Base-by-base conservation (phyloP, 1,284 basidiomycete genomes). In the Calocybe gambosa region DNA sequence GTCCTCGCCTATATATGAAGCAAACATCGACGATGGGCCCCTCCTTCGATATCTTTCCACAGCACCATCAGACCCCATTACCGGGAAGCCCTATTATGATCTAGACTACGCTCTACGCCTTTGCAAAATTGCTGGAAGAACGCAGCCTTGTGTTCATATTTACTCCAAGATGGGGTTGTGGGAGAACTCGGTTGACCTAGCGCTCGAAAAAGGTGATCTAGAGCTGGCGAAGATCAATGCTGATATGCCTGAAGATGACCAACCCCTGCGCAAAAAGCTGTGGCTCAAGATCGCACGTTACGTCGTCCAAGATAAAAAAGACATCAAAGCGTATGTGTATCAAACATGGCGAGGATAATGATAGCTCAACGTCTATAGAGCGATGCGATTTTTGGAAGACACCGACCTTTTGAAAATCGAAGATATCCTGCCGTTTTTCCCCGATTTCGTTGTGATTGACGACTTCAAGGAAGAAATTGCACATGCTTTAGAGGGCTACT, bases 401-500 rank as follows among this genome's bases (percentile, higher is more conserved):
- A 96, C 95, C 0, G 87, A 93, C 58, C 69, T 98, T 21, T 81
- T 99, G 60, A 95, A 97, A 67, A 95, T 99, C 54, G 96, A 99
- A 64, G 96, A 99, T 62, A 95, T 99, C 45, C 70, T 99, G 19
- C 96, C 96, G 2, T 99, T 98, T 82, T 99, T 99, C 82, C 95
- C 96, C 1, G 95, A 99, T 68, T 99, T 99, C 65, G 93, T 95
- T 10, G 92, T 99, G 53, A 98, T 99, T 57, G 96, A 99, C 64
- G 94, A 98, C 62, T 99, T 99, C 78, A 99, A 99, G 66, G 90
- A 95, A 57, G 94, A 99, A 68, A 99, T 99, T 55, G 96, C 95
- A 53, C 84, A 85, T 48, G 96, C 96, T 0, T 72, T 99, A 50
- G 96, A 99, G 63, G 86, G 88, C 3, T 99, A 99, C 62, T 91